Percentiles rank a stretch among this genome's conserved stretches.
Conservation (phyloP, 2,329 filamentous ascomycete genomes). For the Ophiostoma piceae region DNA sequence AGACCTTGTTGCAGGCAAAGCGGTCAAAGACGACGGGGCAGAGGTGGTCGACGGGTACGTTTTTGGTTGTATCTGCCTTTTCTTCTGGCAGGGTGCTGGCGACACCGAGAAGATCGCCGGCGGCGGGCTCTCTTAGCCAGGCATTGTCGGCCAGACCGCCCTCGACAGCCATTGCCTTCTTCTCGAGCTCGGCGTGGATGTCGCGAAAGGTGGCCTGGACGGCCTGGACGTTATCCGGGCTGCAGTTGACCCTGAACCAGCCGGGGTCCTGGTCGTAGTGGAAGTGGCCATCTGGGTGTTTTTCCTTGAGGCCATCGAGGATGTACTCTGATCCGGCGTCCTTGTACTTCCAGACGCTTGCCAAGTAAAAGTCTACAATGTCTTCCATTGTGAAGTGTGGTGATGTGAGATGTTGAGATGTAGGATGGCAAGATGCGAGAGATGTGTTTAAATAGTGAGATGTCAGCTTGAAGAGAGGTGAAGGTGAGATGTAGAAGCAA, state of each 20-base stretch:
- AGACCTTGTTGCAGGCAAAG: slow-evolving; percentile 25
- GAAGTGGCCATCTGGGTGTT: slow-evolving; percentile 28
- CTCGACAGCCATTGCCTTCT: not conserved
- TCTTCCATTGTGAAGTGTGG: slow-evolving; percentile 14
- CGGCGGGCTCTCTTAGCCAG: not conserved
- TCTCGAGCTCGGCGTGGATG: slow-evolving; percentile 24
- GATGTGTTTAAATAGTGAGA: not conserved
- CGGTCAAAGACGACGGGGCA: slow-evolving; percentile 24
- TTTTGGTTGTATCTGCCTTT: too few species aligned
- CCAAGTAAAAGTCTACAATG: slow-evolving; percentile 30
- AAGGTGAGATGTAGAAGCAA: not conserved
- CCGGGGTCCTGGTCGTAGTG: slow-evolving; percentile 28
- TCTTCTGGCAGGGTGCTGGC: not conserved
- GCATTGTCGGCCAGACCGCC: not conserved
- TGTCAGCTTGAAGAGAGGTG: not conserved
- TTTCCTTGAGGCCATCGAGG: slow-evolving; percentile 25
- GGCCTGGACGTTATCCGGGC: not conserved
- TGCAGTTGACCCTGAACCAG: slow-evolving; percentile 31
- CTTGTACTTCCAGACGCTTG: slow-evolving; percentile 31
- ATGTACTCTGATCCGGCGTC: slow-evolving; percentile 28
- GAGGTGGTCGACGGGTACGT: slow-evolving; percentile 21
- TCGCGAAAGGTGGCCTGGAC: slow-evolving; percentile 26
- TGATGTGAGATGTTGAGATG: not conserved
- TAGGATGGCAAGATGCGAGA: not conserved
- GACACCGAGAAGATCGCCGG: not conserved